Conservation (phyloP, 345 rosid species). For the rapeseed (Brassica napus) region Da-Ae NC_063442.1:43370501-43371000, state of each 20-base stretch:
- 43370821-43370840: not conserved
- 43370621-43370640: not conserved
- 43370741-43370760: constrained; percentile 70
- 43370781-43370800: constrained; percentile 20
- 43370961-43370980: too few species aligned
- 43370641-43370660: constrained; percentile 47
- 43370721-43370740: constrained; percentile 92
- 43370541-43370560: constrained; percentile 96
- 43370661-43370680: constrained; percentile 95
- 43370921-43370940: constrained; percentile 31
- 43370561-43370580: constrained; percentile 65
- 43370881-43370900: constrained; percentile 25
- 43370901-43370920: constrained; percentile 31
- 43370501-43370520: constrained; percentile 93
- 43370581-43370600: not conserved
- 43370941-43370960: too few species aligned
- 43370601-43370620: not conserved
- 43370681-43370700: constrained; percentile 94
- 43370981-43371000: too few species aligned
- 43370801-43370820: constrained; percentile 26
- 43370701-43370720: constrained; percentile 95
- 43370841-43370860: constrained; percentile 20
- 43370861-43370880: constrained; percentile 21
- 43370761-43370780: constrained; percentile 45
- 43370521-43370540: constrained; percentile 98